These are phyloP conservation scores for Aphanoascus verrucosus DNA, from an alignment of 2,329 filamentous ascomycete genomes.

Conservation along the genomic window DNA sequence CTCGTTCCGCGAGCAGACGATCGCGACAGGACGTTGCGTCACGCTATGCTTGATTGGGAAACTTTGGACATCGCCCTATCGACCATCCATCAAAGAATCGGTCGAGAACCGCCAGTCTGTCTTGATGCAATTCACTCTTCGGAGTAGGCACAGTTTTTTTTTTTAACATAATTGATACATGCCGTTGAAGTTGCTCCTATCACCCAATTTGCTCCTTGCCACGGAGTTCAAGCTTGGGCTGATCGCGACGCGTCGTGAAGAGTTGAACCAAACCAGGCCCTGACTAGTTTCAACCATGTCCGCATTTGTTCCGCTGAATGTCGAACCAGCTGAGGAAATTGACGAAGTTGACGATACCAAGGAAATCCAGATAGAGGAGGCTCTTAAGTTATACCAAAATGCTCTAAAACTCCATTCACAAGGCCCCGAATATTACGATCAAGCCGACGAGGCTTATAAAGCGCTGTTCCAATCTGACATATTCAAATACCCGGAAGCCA, in stretches of 20 bases:
- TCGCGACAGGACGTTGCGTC: background rate
- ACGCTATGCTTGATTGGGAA: constrained; percentile 9
- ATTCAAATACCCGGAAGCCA: constrained; percentile 79
- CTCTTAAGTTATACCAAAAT: constrained; percentile 83
- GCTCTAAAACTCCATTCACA: constrained; percentile 87
- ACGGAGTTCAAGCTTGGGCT: background rate
- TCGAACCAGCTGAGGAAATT: constrained; percentile 81
- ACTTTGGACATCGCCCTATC: background rate
- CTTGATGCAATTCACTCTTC: no score
- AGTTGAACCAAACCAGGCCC: background rate
- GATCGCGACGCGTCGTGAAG: background rate
- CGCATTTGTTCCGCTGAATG: constrained; percentile 77
- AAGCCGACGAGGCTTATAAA: constrained; percentile 71
- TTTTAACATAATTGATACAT: no score
- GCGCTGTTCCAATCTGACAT: constrained; percentile 84
- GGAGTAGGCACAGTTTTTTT: no score
- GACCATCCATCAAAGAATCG: no score
- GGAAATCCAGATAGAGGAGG: constrained; percentile 94
- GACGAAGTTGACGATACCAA: constrained; percentile 91
- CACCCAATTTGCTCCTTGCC: background rate
- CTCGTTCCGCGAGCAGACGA: no score
- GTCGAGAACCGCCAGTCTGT: no score
- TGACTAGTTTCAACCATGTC: constrained; percentile 29
- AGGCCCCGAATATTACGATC: constrained; percentile 61
- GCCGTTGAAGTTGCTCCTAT: background rate